phyloP scores from a whole-genome alignment of 73 alveolate genomes.

The Tetrahymena elliotti region DNA sequence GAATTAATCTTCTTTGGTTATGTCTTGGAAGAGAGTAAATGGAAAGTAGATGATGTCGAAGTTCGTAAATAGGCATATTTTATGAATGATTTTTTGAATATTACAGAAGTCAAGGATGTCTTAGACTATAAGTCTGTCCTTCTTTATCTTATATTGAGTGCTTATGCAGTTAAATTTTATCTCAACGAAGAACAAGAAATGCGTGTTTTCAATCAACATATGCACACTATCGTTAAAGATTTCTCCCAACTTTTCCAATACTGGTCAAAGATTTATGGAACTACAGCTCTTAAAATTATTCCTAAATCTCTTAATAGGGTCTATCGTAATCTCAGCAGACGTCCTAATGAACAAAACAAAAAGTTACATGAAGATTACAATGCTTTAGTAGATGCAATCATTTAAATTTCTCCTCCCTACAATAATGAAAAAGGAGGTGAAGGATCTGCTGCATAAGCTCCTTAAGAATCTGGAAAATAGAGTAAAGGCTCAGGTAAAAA shows the following conservation, averaged over 20 bases:
- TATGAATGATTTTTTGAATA: constrained; percentile 32
- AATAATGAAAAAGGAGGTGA: constrained; percentile 9
- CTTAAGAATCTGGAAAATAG: not conserved
- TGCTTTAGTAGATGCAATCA: constrained; percentile 33
- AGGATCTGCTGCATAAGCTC: not conserved
- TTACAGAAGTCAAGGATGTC: constrained; percentile 5
- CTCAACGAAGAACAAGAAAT: constrained; percentile 18
- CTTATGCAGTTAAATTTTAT: constrained; percentile 22
- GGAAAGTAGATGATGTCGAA: constrained; percentile 34
- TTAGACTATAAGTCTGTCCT: not conserved
- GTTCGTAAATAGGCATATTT: constrained; percentile 2
- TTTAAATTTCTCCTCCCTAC: constrained; percentile 32
- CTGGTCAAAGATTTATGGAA: constrained; percentile 20
- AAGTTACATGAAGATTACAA: constrained; percentile 21
- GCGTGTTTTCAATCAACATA: constrained; percentile 9
- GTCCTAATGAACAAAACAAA: constrained; percentile 14
- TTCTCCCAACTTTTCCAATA: constrained; percentile 1
- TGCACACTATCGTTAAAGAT: not conserved
- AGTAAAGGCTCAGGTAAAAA: not conserved
- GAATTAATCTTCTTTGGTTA: constrained; percentile 32
- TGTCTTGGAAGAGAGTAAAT: constrained; percentile 19
- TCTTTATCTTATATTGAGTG: constrained; percentile 8
- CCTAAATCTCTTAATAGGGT: constrained; percentile 26
- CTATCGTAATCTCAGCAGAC: constrained; percentile 17
- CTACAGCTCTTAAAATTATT: constrained; percentile 9